A percentile compares a stretch with the other conserved stretches of the same genome.
Evolutionary conservation across 805 yeast species (phyloP).

Genomic region (Scheffersomyces ergatensis): DNA sequence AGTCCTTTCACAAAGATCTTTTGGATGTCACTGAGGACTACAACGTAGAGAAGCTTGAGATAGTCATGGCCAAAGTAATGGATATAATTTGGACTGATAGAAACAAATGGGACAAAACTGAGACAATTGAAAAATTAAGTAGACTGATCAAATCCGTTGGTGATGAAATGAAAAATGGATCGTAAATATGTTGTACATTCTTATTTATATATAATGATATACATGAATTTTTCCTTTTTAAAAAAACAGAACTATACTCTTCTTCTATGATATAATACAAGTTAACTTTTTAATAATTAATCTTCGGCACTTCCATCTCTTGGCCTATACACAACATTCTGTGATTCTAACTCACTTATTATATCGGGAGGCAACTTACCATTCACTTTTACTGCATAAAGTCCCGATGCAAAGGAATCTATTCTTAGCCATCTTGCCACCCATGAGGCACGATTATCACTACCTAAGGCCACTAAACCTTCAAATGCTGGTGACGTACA

Average conservation of each 20-base stretch:
- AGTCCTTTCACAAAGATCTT: conserved; percentile 23
- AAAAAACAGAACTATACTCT: conserved; percentile 1
- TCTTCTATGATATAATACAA: not conserved
- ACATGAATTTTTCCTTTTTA: conserved; percentile 1
- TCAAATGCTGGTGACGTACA: conserved; percentile 97
- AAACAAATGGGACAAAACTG: conserved; percentile 41
- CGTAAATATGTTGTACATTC: not conserved
- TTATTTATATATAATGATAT: not conserved
- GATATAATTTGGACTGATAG: conserved; percentile 73
- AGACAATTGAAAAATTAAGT: conserved; percentile 31
- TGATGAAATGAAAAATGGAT: not conserved
- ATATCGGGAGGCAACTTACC: conserved; percentile 91
- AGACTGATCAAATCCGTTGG: conserved; percentile 6
- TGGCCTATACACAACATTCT: conserved; percentile 85
- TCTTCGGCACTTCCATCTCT: conserved; percentile 87
- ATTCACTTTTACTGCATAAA: conserved; percentile 90
- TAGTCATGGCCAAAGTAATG: conserved; percentile 60
- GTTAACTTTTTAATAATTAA: conserved; percentile 18
- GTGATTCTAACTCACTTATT: conserved; percentile 64
- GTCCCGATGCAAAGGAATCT: conserved; percentile 82
- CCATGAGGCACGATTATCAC: conserved; percentile 80
- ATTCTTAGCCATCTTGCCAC: conserved; percentile 95
- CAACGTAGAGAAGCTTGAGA: conserved; percentile 37
- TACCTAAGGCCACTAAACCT: conserved; percentile 89
- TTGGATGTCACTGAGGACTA: conserved; percentile 29